Evolutionary conservation across 176 grass and related monocot species (phyloP).

Genomic region (Triticum urartu): DNA sequence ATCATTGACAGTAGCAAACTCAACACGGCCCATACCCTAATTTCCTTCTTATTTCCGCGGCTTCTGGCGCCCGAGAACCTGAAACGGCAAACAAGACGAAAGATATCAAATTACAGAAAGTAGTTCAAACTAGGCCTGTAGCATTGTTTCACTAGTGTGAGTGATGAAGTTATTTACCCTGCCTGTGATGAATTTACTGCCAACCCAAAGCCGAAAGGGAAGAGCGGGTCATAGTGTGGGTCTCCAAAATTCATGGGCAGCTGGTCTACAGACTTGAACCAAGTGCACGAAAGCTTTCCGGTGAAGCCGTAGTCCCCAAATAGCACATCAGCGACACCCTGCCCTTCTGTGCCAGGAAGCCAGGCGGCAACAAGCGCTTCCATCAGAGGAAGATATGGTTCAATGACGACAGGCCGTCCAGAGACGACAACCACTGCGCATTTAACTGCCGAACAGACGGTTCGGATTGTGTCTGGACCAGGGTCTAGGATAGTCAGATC

Average conservation of each 20-base stretch:
- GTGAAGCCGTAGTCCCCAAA: slow-evolving; percentile 90
- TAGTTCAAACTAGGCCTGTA: neutral
- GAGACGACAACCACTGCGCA: slow-evolving; percentile 80
- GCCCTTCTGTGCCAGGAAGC: slow-evolving; percentile 90
- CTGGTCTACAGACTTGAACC: slow-evolving; percentile 86
- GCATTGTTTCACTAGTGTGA: neutral
- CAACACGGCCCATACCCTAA: neutral
- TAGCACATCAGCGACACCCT: slow-evolving; percentile 75
- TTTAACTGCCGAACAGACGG: slow-evolving; percentile 63
- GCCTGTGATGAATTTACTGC: slow-evolving; percentile 43
- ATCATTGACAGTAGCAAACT: slow-evolving; percentile 31
- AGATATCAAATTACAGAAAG: neutral
- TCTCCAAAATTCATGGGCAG: slow-evolving; percentile 88
- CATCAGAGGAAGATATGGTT: slow-evolving; percentile 75
- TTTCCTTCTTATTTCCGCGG: slow-evolving; percentile 21
- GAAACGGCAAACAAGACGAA: slow-evolving; percentile 24
- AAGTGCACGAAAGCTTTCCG: slow-evolving; percentile 67
- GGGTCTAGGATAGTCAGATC: slow-evolving; percentile 83
- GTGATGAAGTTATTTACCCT: slow-evolving; percentile 48
- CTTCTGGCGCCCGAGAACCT: slow-evolving; percentile 31
- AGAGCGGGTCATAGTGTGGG: slow-evolving; percentile 78
- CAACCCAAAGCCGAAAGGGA: slow-evolving; percentile 85
- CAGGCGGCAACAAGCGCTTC: slow-evolving; percentile 92
- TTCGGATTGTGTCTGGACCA: slow-evolving; percentile 72
- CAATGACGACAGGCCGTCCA: slow-evolving; percentile 74